Conservation (phyloP, 331 rosid species). For the Ulmus americana region DNA sequence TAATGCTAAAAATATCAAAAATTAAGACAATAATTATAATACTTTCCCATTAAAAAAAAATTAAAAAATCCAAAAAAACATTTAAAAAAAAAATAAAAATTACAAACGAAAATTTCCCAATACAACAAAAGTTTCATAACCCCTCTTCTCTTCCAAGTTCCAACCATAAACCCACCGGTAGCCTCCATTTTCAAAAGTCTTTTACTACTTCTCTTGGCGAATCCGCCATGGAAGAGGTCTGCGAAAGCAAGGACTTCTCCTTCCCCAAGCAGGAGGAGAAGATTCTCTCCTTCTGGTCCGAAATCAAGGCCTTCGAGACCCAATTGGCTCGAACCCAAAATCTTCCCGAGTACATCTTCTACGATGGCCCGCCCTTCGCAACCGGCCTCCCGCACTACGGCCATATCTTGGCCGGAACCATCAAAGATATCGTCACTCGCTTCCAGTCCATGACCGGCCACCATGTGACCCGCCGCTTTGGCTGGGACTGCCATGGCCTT, state of each 20-base stretch:
- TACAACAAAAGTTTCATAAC: too few relatives aligned
- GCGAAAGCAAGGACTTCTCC: slow-evolving; percentile 84
- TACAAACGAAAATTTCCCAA: too few relatives aligned
- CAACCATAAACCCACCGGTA: too few relatives aligned
- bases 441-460: slow-evolving; percentile 83
- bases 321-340: slow-evolving; percentile 53
- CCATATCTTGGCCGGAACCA: slow-evolving; percentile 90
- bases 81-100: too few relatives aligned
- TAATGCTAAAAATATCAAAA: too few relatives aligned
- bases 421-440: slow-evolving; percentile 88
- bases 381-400: slow-evolving; percentile 98
- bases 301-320: slow-evolving; percentile 68
- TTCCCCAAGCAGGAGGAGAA: slow-evolving; percentile 71
- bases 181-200: too few relatives aligned
- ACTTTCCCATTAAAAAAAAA: too few relatives aligned
- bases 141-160: too few relatives aligned
- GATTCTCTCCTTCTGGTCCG: slow-evolving; percentile 57
- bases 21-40: too few relatives aligned
- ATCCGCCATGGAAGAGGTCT: slow-evolving; percentile 67
- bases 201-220: neutral
- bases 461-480: slow-evolving; percentile 95
- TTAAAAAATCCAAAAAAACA: too few relatives aligned
- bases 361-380: slow-evolving; percentile 97
- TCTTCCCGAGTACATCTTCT: slow-evolving; percentile 76
- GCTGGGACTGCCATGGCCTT: slow-evolving; percentile 98